These are phyloP conservation scores for Pseudopyrenochaeta lycopersici DNA, from an alignment of 2,329 filamentous ascomycete genomes.

Conservation along the genomic window DNA sequence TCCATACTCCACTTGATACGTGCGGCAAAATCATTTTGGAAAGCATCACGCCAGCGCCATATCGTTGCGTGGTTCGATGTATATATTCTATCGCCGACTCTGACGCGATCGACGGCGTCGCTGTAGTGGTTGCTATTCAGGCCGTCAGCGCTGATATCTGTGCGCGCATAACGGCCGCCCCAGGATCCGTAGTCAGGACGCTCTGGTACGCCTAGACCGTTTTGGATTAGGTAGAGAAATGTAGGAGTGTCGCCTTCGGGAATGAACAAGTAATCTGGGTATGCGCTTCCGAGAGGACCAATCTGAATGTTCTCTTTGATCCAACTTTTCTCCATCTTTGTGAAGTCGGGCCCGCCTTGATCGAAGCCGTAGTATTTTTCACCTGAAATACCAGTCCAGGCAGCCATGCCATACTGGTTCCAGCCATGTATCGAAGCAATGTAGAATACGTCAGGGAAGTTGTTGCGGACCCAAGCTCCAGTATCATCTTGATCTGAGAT, in stretches of 20 bases:
- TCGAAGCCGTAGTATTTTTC: constrained; percentile 59
- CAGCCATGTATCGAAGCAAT: constrained; percentile 65
- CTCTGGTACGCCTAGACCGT: constrained; percentile 58
- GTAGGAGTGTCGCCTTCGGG: constrained; percentile 64
- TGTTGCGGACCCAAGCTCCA: constrained; percentile 64
- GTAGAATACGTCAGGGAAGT: constrained; percentile 65
- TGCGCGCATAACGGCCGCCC: constrained; percentile 58
- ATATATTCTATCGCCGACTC: constrained; percentile 44
- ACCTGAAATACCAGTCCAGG: constrained; percentile 66
- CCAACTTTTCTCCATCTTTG: constrained; percentile 61
- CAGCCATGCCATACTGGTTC: constrained; percentile 63
- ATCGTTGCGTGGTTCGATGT: constrained; percentile 60
- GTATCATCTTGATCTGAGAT: constrained; percentile 69
- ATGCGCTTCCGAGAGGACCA: constrained; percentile 54
- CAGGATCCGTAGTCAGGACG: constrained; percentile 60
- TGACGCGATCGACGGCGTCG: constrained; percentile 50
- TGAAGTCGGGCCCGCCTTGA: constrained; percentile 58
- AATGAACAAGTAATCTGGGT: constrained; percentile 60
- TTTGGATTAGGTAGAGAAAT: constrained; percentile 60
- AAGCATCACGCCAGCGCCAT: constrained; percentile 64
- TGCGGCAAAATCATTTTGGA: constrained; percentile 61
- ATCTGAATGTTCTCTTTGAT: constrained; percentile 64
- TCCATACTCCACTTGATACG: constrained; percentile 58
- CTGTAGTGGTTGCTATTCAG: constrained; percentile 49
- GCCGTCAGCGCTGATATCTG: constrained; percentile 45